phyloP scores from a whole-genome alignment of 768 basidiomycete genomes.

The Symmetrospora coprosmae region DNA sequence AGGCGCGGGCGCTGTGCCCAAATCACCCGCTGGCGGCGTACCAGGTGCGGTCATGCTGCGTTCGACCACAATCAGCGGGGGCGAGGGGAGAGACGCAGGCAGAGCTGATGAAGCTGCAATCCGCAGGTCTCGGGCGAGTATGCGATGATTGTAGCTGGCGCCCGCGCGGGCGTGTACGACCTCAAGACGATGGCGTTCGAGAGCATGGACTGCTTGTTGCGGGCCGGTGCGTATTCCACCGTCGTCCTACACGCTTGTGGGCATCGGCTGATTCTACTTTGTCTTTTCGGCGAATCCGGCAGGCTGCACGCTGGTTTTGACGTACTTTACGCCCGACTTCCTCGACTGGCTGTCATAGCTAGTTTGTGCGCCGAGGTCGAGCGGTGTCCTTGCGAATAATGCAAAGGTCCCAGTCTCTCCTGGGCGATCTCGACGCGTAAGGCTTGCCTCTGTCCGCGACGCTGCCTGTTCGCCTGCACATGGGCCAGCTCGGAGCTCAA shows the following conservation, averaged over 20 bases:
- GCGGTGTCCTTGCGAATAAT: no score
- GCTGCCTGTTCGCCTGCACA: no score
- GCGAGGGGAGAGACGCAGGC: no score
- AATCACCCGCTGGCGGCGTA: conserved; percentile 93
- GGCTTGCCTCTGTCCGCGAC: no score
- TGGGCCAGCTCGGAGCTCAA: no score
- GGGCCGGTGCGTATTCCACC: conserved; percentile 55
- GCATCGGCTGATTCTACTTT: neutral
- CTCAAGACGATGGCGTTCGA: conserved; percentile 88
- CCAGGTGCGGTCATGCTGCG: conserved; percentile 32
- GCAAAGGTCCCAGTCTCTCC: no score
- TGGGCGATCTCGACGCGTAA: no score
- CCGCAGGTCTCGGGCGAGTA: conserved; percentile 97
- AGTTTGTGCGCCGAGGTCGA: neutral
- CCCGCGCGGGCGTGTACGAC: conserved; percentile 82
- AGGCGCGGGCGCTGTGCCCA: conserved; percentile 58
- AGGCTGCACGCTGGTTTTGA: conserved; percentile 79
- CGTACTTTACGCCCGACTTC: conserved; percentile 94
- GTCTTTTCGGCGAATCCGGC: neutral
- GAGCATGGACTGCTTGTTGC: conserved; percentile 72
- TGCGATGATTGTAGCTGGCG: conserved; percentile 92
- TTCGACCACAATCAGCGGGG: no score
- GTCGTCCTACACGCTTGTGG: neutral
- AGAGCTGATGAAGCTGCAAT: no score
- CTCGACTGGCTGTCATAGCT: conserved; percentile 44